Conservation (phyloP, 129 eudicot species). For the Gnaphalium uliginosum region DNA sequence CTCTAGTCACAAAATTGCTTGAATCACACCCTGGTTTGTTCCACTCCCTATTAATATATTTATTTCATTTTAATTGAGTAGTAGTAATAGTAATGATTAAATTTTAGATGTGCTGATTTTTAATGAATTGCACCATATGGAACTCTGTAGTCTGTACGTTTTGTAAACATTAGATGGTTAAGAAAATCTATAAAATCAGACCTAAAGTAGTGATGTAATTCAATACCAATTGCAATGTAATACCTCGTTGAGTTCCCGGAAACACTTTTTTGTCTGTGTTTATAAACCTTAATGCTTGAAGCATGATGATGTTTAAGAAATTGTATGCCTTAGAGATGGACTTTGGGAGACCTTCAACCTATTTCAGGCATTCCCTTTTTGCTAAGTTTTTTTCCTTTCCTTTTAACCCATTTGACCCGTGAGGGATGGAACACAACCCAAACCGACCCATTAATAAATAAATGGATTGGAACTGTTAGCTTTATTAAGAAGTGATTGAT, state of each 20-base stretch:
- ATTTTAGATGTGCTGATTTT: background rate
- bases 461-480: background rate
- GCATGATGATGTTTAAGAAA: background rate
- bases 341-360: no score
- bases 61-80: background rate
- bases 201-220: no score
- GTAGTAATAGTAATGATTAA: background rate
- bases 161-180: background rate
- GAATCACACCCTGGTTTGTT: conserved; percentile 60
- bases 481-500: background rate
- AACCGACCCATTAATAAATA: background rate
- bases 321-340: no score
- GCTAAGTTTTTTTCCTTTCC: background rate
- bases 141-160: background rate
- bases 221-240: no score
- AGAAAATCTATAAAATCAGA: background rate
- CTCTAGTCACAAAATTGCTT: conserved; percentile 68
- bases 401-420: background rate
- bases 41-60: background rate
- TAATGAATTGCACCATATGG: background rate
- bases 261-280: background rate
- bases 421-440: background rate
- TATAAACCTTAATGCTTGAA: background rate
- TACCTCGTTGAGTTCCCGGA: background rate
- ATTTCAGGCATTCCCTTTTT: background rate